phyloP scores from a whole-genome alignment of 108 stramenopile species.

The Cyclotella kingstonii region DNA sequence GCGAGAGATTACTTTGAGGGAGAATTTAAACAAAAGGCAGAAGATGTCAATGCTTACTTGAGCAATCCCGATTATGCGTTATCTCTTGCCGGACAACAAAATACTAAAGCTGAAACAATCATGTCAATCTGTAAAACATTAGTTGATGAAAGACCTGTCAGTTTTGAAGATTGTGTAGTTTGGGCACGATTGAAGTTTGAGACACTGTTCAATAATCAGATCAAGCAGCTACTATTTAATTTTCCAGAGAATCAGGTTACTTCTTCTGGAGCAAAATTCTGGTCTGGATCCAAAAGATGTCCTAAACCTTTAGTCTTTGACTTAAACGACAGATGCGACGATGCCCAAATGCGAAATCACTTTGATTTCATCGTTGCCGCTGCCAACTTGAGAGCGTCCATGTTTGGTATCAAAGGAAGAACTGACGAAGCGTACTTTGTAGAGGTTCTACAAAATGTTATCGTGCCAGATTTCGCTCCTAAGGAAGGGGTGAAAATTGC shows the following conservation, averaged over 20 bases:
- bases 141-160: conserved; percentile 83
- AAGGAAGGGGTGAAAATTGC: conserved; percentile 96
- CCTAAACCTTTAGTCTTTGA: conserved; percentile 90
- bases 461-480: conserved; percentile 93
- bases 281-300: conserved; percentile 95
- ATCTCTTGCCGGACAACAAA: conserved; percentile 83
- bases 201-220: conserved; percentile 91
- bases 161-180: conserved; percentile 91
- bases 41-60: conserved; percentile 94
- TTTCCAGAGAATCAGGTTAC: conserved; percentile 95
- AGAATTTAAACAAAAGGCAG: conserved; percentile 92
- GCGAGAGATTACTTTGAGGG: conserved; percentile 99
- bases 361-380: conserved; percentile 92
- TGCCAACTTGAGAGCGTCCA: conserved; percentile 91
- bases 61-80: conserved; percentile 69
- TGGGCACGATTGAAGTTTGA: conserved; percentile 97
- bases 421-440: conserved; percentile 80
- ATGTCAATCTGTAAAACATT: conserved; percentile 75
- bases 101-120: conserved; percentile 89
- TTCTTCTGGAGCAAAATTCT: conserved; percentile 88
- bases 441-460: conserved; percentile 75
- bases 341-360: conserved; percentile 90
- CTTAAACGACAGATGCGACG: conserved; percentile 72
- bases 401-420: conserved; percentile 88
- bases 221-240: conserved; percentile 93